phyloP scores from a whole-genome alignment of 345 rosid species.

The Moricandia arvensis region DNA sequence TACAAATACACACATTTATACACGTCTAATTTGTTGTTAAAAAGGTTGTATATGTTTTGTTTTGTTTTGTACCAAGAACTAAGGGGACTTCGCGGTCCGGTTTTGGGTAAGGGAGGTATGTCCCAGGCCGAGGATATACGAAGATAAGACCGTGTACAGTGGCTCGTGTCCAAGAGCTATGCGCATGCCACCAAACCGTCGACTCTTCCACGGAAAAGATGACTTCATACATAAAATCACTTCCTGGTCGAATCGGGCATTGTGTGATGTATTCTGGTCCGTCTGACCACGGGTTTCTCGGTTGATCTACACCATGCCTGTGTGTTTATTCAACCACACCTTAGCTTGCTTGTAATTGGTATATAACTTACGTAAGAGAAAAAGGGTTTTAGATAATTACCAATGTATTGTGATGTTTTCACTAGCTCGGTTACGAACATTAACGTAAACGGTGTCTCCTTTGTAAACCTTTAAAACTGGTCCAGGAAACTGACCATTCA shows the following conservation, averaged over 20 bases:
- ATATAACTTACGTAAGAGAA: not conserved
- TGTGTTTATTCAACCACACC: not conserved
- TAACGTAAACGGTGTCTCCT: conserved; percentile 44
- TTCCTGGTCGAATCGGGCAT: conserved; percentile 41
- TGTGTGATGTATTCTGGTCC: conserved; percentile 43
- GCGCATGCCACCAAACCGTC: conserved; percentile 52
- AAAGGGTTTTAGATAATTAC: conserved; percentile 23
- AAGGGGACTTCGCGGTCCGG: conserved; percentile 40
- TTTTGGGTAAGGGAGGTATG: conserved; percentile 31
- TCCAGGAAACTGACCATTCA: conserved; percentile 49
- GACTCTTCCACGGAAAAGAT: conserved; percentile 32
- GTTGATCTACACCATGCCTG: conserved; percentile 47
- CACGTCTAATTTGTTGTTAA: not conserved
- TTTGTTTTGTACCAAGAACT: not conserved
- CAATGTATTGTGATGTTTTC: conserved; percentile 55
- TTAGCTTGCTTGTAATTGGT: not conserved
- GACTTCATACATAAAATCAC: conserved; percentile 21
- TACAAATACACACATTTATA: not conserved
- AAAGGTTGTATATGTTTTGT: not conserved
- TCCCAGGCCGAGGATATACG: conserved; percentile 18
- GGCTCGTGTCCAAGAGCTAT: conserved; percentile 41
- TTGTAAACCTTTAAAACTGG: conserved; percentile 37
- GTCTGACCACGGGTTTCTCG: conserved; percentile 45
- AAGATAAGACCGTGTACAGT: conserved; percentile 44
- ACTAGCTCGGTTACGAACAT: conserved; percentile 47